phyloP scores from a whole-genome alignment of 2,329 filamentous ascomycete species.

The Hymenoscyphus repandus region DNA sequence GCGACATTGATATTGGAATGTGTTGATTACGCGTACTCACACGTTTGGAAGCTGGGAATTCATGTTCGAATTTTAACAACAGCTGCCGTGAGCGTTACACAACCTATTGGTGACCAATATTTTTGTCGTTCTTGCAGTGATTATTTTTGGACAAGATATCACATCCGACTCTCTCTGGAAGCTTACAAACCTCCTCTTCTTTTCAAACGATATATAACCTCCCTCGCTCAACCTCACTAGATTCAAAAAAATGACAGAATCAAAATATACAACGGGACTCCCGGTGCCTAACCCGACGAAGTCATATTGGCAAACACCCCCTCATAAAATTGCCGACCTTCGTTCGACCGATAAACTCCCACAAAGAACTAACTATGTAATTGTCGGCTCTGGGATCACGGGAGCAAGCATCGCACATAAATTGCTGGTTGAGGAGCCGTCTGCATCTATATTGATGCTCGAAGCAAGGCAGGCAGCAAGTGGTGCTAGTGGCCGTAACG shows the following conservation, averaged over 20 bases:
- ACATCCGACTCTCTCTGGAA: no score
- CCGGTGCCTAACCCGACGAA: slow-evolving; percentile 27
- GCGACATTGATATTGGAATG: no score
- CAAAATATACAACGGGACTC: slow-evolving; percentile 17
- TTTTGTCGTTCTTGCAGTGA: no score
- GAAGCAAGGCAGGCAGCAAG: slow-evolving; percentile 27
- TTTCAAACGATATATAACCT: no score
- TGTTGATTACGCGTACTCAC: no score
- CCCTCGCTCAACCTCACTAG: not conserved
- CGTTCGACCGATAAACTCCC: slow-evolving; percentile 26
- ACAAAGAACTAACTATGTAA: slow-evolving; percentile 9
- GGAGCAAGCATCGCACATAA: slow-evolving; percentile 18
- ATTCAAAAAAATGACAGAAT: not conserved
- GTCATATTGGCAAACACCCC: slow-evolving; percentile 31
- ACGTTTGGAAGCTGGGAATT: no score
- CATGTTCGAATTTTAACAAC: no score
- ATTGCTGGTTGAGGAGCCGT: slow-evolving; percentile 24
- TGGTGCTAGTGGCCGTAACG: slow-evolving; percentile 37
- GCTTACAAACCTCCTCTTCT: no score
- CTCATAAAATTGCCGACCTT: slow-evolving; percentile 28
- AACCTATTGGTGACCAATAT: no score
- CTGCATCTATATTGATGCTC: slow-evolving; percentile 25
- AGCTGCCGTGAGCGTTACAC: no score
- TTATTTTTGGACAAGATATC: no score
- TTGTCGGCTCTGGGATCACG: slow-evolving; percentile 21